Percentiles rank a stretch among this genome's conserved stretches.
Evolutionary conservation across 2,329 filamentous ascomycete species (phyloP).

Genomic region (Exophiala bonariae): DNA sequence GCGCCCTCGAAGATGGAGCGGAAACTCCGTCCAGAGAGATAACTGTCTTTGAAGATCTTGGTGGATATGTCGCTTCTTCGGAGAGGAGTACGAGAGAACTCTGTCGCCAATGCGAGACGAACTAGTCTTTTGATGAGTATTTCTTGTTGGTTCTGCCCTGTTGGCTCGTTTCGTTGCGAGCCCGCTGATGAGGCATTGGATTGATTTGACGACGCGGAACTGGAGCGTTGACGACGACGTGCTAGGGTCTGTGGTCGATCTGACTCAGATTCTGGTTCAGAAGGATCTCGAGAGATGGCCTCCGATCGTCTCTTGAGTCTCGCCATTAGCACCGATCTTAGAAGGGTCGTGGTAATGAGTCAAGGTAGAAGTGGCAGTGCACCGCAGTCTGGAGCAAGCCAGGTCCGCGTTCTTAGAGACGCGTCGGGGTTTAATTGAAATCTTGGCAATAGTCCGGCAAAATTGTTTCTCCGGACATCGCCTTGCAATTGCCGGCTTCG

Average conservation of each 20-base stretch:
- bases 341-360: no score
- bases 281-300: constrained; percentile 24
- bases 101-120: constrained; percentile 60
- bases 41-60: constrained; percentile 66
- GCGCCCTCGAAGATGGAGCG: constrained; percentile 74
- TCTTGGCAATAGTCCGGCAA: no score
- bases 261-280: constrained; percentile 12
- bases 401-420: no score
- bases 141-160: constrained; percentile 31
- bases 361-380: no score
- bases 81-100: constrained; percentile 59
- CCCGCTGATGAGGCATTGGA: constrained; percentile 8
- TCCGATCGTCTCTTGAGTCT: constrained; percentile 24
- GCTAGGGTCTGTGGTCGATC: constrained; percentile 4
- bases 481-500: no score
- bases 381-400: no score
- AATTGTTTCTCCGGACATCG: no score
- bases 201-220: constrained; percentile 1
- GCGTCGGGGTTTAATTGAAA: no score
- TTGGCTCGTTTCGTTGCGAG: constrained; percentile 11
- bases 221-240: constrained; percentile 21
- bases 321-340: background rate
- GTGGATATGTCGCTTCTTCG: constrained; percentile 58
- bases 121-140: constrained; percentile 62
- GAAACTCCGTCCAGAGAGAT: constrained; percentile 60